Percentiles rank a stretch among this genome's conserved stretches.
phyloP scores from a whole-genome alignment of 179 eudicot genomes.

The Sideroxylon spinosum region DNA sequence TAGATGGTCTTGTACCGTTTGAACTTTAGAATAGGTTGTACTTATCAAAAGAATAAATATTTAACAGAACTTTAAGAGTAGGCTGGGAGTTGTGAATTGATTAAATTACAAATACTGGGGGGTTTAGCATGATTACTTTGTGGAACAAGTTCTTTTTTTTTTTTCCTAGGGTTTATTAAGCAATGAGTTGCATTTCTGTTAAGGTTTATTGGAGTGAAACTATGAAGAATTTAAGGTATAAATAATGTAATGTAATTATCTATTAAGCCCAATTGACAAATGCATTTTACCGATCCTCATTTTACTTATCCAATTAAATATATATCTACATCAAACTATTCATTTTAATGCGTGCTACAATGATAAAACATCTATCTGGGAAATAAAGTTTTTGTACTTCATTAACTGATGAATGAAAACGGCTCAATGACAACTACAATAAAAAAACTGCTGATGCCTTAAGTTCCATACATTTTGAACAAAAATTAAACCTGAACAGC shows the following conservation, averaged over 20 bases:
- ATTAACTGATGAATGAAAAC: not conserved
- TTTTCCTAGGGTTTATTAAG: not conserved
- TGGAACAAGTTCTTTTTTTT: not conserved
- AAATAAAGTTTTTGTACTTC: not conserved
- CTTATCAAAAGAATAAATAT: no score
- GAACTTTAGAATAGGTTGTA: not conserved
- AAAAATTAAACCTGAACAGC: not conserved
- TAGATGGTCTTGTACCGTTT: not conserved
- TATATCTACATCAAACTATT: not conserved
- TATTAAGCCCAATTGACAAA: no score
- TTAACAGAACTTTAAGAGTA: no score
- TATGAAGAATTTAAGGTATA: not conserved
- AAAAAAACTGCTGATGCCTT: not conserved
- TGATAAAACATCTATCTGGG: not conserved
- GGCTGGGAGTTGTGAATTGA: not conserved
- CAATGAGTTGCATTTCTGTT: not conserved
- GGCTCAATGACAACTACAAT: not conserved
- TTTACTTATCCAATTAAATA: not conserved
- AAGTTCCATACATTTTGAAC: not conserved
- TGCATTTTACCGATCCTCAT: not conserved
- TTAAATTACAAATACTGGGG: not conserved
- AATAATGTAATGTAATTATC: not conserved
- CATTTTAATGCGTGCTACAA: not conserved
- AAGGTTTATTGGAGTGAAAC: not conserved
- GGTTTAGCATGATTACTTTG: not conserved